Base-by-base conservation (phyloP, 192 early-diverging fungal species). In the Coemansia sp. region DNA sequence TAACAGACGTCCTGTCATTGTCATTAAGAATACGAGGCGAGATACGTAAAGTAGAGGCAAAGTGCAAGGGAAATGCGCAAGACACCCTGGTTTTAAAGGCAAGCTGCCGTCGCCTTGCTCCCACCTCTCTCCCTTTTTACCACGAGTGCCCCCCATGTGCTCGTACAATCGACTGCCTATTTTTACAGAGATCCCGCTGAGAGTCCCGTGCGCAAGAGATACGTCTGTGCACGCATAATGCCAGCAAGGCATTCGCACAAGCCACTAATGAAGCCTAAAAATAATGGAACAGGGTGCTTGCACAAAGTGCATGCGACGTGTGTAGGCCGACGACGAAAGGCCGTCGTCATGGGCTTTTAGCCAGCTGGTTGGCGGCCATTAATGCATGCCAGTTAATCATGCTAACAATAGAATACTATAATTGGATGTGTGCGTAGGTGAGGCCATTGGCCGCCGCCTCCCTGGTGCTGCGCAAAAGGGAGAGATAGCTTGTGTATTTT, bases 251-350 rank as follows among this genome's bases (percentile, higher is more conserved):
- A 12, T 11, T 15, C 46, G 26, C 26, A n/a, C 46, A 15, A 22
- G 46, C 46, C 46, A 50, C 46, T 4, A 24, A 29, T 27, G 46
- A 50, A 24, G 12, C 46, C 46, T 50, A 50, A 27, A 50, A 50
- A 50, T 50, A 50, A 24, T 24, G 26, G 4, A 21, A 21, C 43
- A 22, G 43, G 29, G 3, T 22, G n/a, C n/a, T n/a, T n/a, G n/a
- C n/a, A n/a, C n/a, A n/a, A n/a, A 44, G 22, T 10, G 22, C 22
- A 8, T 11, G 43, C 43, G n/a, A 26, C n/a, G 8, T 41, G 39
- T 27, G 21, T 46, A 22, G 10, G 14, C 26, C 43, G 43, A 46
- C 22, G 21, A 46, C 43, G 14, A 24, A 22, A 0, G 4, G 14
- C n/a, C 38, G 12, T 40, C 12, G 38, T 15, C 12, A n/a, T 39